A percentile compares a stretch with the other conserved stretches of the same genome.
These are phyloP conservation scores for Erysimum cheiranthoides DNA, from an alignment of 345 rosid genomes.

Conservation along the genomic window DNA sequence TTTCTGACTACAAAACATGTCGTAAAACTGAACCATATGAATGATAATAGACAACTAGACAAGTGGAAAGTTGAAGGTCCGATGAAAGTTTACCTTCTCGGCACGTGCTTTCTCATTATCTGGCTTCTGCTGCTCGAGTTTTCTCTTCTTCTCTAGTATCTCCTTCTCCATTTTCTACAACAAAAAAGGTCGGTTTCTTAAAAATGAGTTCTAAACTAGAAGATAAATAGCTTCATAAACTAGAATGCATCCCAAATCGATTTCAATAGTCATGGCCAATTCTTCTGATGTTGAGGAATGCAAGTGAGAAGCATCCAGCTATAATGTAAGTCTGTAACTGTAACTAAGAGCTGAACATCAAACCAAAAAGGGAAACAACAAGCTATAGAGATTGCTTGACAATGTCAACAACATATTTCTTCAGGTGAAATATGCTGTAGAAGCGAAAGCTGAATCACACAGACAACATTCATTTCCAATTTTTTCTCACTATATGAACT, in stretches of 20 bases:
- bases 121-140: constrained; percentile 64
- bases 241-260: not conserved
- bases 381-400: not conserved
- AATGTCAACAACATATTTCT: not conserved
- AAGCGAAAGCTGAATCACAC: not conserved
- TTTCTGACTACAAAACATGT: not conserved
- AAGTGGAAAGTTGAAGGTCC: not conserved
- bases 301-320: constrained; percentile 1
- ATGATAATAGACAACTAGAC: not conserved
- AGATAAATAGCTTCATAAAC: not conserved
- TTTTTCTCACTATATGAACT: not conserved
- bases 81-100: constrained; percentile 59
- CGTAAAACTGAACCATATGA: not conserved
- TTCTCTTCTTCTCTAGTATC: constrained; percentile 66
- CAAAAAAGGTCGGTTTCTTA: constrained; percentile 9
- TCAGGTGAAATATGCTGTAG: not conserved
- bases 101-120: constrained; percentile 58
- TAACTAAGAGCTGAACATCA: constrained; percentile 7
- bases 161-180: constrained; percentile 90
- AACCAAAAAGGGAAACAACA: constrained; percentile 13
- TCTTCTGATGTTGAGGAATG: not conserved
- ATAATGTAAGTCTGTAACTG: not conserved
- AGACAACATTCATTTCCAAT: not conserved
- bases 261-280: not conserved
- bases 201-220: not conserved